phyloP scores from a whole-genome alignment of 2,329 filamentous ascomycete genomes.

The Pezicula neosporulosa region DNA sequence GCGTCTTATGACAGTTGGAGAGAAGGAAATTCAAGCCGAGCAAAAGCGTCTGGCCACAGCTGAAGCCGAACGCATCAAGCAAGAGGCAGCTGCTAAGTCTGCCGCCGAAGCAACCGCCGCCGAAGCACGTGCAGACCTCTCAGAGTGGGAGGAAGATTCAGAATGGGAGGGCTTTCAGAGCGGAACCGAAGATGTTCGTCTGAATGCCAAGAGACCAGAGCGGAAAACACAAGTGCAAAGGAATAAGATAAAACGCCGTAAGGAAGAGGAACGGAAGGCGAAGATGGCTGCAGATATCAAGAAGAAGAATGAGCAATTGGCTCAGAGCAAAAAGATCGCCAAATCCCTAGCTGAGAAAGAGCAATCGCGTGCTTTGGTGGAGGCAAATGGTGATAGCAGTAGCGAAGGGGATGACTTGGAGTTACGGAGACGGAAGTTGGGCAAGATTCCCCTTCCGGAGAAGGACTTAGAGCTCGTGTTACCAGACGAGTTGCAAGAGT shows the following conservation, averaged over 20 bases:
- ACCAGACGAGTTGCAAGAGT: conserved; percentile 78
- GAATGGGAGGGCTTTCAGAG: conserved; percentile 91
- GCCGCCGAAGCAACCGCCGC: conserved; percentile 73
- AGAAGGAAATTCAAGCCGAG: conserved; percentile 77
- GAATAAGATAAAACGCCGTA: conserved; percentile 84
- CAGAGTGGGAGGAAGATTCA: conserved; percentile 80
- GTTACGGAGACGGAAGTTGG: conserved; percentile 70
- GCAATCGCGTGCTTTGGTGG: conserved; percentile 38
- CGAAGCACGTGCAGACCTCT: conserved; percentile 61
- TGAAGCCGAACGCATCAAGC: conserved; percentile 62
- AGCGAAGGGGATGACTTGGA: conserved; percentile 58
- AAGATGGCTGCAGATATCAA: conserved; percentile 76
- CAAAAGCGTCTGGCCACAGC: conserved; percentile 66
- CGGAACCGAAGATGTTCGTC: conserved; percentile 63
- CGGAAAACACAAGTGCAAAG: conserved; percentile 83
- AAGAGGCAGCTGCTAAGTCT: conserved; percentile 66
- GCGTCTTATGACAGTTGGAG: conserved; percentile 69
- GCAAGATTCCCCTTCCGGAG: conserved; percentile 71
- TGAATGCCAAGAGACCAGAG: conserved; percentile 71
- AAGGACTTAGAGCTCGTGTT: conserved; percentile 78
- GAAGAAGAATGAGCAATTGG: conserved; percentile 67
- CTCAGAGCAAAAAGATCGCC: conserved; percentile 68
- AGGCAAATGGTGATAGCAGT: conserved; percentile 45
- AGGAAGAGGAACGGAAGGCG: conserved; percentile 75
- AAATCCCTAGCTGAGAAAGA: conserved; percentile 60